Conservation (phyloP, 768 basidiomycete genomes). For the Boletus rufocinnamomeus region DNA sequence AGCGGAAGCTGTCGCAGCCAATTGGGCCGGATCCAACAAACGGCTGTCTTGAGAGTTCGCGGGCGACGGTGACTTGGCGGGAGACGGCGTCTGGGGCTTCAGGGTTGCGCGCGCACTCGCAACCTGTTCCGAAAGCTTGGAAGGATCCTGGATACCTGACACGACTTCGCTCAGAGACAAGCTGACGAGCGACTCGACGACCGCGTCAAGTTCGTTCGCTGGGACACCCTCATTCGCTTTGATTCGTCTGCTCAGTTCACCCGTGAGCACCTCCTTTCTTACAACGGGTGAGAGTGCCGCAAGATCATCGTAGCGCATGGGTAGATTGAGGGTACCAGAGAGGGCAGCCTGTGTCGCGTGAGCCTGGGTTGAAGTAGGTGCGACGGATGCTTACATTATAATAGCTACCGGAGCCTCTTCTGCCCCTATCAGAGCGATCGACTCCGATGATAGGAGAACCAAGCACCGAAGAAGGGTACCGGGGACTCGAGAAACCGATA, state of each 20-base stretch:
- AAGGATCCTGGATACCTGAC: constrained; percentile 69
- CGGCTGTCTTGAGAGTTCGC: constrained; percentile 71
- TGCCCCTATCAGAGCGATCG: constrained; percentile 63
- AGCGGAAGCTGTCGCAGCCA: constrained; percentile 80
- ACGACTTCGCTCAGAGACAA: constrained; percentile 78
- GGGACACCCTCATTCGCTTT: constrained; percentile 57
- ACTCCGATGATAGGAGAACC: constrained; percentile 57
- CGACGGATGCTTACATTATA: constrained; percentile 58
- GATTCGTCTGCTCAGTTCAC: constrained; percentile 77
- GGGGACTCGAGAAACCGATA: constrained; percentile 73
- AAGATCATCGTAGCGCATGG: constrained; percentile 87
- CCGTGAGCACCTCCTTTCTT: constrained; percentile 81
- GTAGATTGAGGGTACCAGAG: constrained; percentile 73
- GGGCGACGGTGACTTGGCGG: constrained; percentile 53
- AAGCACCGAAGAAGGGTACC: constrained; percentile 49
- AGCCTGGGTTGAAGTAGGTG: constrained; percentile 7
- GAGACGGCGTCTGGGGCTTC: constrained; percentile 40
- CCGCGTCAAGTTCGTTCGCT: constrained; percentile 53
- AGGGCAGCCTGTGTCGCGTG: constrained; percentile 64
- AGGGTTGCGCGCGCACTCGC: constrained; percentile 39
- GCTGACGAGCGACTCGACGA: constrained; percentile 73
- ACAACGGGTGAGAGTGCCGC: constrained; percentile 83
- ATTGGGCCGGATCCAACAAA: constrained; percentile 59
- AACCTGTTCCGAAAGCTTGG: constrained; percentile 67
- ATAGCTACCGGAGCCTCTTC: constrained; percentile 85